Percentiles rank a stretch among this genome's conserved stretches.
Conservation (phyloP, 441 rosid genomes). For the Manihot esculenta region DNA sequence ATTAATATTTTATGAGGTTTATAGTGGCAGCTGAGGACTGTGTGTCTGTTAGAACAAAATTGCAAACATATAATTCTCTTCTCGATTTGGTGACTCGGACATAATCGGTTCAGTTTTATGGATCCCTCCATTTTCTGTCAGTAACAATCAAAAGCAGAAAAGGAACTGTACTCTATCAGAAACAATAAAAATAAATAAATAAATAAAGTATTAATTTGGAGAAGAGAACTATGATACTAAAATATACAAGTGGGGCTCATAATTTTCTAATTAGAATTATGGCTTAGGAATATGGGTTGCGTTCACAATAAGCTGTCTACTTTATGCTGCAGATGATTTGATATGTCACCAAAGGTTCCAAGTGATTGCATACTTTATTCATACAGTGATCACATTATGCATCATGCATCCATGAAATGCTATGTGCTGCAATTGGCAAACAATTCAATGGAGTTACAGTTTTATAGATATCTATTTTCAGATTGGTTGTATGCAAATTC, state of each 20-base stretch:
- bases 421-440: no score
- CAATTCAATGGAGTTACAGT: no score
- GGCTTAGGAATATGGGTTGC: not conserved
- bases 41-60: no score
- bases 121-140: not conserved
- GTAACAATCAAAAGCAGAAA: not conserved
- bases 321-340: not conserved
- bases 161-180: not conserved
- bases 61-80: no score
- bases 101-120: not conserved
- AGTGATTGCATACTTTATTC: not conserved
- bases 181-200: not conserved
- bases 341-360: not conserved
- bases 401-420: not conserved
- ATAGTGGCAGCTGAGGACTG: no score
- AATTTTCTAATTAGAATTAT: not conserved
- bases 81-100: not conserved
- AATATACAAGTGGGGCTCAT: not conserved
- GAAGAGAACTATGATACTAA: no score
- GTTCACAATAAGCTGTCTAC: not conserved
- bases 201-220: not conserved
- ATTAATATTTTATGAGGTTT: no score
- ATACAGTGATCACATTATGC: not conserved
- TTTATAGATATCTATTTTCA: not conserved
- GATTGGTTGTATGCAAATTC: not conserved